phyloP scores from a whole-genome alignment of 78 protist species.

The Pirum gemmata region DNA sequence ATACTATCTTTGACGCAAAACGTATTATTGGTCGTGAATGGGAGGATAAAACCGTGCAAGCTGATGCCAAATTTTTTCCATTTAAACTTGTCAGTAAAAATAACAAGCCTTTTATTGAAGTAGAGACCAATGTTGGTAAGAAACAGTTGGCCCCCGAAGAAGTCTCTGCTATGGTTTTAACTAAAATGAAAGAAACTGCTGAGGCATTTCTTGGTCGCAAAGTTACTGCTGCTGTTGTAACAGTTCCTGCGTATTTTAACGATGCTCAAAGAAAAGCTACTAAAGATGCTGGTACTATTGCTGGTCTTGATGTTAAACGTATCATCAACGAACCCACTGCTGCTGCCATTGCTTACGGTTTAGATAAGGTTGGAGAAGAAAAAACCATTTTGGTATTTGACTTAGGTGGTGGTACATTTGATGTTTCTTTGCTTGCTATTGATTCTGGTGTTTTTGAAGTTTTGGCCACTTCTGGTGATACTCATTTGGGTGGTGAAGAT shows the following conservation, averaged over 20 bases:
- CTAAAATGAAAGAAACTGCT: constrained; percentile 86
- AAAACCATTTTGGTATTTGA: constrained; percentile 95
- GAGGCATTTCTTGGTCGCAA: constrained; percentile 86
- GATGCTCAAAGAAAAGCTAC: constrained; percentile 71
- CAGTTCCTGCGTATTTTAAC: constrained; percentile 96
- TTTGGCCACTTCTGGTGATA: constrained; percentile 95
- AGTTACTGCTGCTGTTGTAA: constrained; percentile 84
- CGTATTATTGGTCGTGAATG: constrained; percentile 86
- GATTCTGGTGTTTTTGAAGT: constrained; percentile 97
- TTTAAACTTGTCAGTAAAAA: constrained; percentile 77
- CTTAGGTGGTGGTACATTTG: constrained; percentile 99
- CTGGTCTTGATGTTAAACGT: constrained; percentile 81
- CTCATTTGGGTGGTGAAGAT: constrained; percentile 99
- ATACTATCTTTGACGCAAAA: constrained; percentile 78
- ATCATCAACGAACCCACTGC: constrained; percentile 97
- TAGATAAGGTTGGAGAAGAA: constrained; percentile 60
- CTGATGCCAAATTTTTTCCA: constrained; percentile 76
- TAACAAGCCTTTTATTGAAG: constrained; percentile 83
- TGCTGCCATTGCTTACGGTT: constrained; percentile 90
- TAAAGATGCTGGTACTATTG: constrained; percentile 66
- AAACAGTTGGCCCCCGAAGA: constrained; percentile 92
- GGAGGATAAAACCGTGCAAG: constrained; percentile 80
- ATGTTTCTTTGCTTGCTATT: constrained; percentile 90
- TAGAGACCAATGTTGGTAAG: constrained; percentile 60
- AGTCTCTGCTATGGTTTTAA: constrained; percentile 95